Percentiles rank a stretch among this genome's conserved stretches.
phyloP scores from a whole-genome alignment of 768 basidiomycete species.

The Pleurotus citrinopileatus region DNA sequence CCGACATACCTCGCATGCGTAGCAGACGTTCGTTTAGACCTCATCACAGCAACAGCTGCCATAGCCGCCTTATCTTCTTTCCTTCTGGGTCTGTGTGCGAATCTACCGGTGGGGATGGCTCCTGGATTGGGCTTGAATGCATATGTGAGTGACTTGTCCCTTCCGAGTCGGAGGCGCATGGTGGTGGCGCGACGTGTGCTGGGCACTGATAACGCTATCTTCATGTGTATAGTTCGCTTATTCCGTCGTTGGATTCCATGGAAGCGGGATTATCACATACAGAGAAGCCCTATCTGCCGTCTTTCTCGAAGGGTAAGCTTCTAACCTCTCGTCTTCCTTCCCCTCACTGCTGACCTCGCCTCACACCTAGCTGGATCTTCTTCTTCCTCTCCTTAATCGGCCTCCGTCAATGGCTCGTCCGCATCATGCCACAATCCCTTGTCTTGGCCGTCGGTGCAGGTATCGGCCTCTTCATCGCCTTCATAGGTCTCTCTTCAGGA shows the following conservation, averaged over 20 bases:
- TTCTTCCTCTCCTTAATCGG: constrained; percentile 76
- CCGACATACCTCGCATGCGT: constrained; percentile 54
- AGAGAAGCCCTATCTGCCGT: constrained; percentile 81
- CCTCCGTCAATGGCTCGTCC: constrained; percentile 85
- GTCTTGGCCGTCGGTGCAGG: constrained; percentile 84
- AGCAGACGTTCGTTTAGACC: constrained; percentile 63
- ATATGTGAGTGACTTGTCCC: constrained; percentile 58
- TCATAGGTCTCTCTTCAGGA: constrained; percentile 67
- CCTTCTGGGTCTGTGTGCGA: constrained; percentile 82
- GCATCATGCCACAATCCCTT: constrained; percentile 85
- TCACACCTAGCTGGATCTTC: constrained; percentile 69
- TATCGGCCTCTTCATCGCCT: constrained; percentile 86
- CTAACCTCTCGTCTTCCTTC: not conserved
- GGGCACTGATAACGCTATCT: not conserved
- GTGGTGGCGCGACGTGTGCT: no score
- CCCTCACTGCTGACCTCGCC: not conserved
- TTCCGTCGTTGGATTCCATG: constrained; percentile 85
- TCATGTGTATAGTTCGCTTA: constrained; percentile 64
- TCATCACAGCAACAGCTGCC: constrained; percentile 82
- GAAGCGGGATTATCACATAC: constrained; percentile 69
- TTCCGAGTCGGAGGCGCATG: no score
- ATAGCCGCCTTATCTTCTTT: constrained; percentile 71
- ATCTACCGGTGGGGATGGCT: constrained; percentile 87
- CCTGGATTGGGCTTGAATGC: constrained; percentile 84
- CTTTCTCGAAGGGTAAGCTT: constrained; percentile 77